A percentile compares a stretch with the other conserved stretches of the same genome.
phyloP scores from a whole-genome alignment of 23 red algal genomes.

The Gracilaria domingensis region DNA sequence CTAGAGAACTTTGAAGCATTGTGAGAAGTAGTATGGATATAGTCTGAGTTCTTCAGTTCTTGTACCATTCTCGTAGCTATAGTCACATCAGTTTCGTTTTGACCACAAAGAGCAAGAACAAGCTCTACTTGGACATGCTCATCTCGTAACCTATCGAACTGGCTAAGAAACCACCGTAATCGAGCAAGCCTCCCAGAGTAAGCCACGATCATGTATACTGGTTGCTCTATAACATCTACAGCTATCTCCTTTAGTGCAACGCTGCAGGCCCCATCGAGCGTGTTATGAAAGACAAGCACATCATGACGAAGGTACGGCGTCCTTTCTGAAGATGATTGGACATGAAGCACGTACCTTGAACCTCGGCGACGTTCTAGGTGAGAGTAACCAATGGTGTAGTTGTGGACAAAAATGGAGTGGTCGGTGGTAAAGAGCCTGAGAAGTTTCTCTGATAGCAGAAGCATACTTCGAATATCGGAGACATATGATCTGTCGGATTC shows the following conservation, averaged over 20 bases:
- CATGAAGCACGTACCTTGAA: constrained; percentile 44
- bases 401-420: constrained; percentile 26
- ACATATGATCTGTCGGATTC: neutral
- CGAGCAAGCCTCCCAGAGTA: constrained; percentile 37
- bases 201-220: constrained; percentile 40
- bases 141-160: constrained; percentile 36
- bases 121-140: neutral
- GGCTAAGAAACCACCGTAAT: constrained; percentile 54
- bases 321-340: constrained; percentile 23
- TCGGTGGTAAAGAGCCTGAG: constrained; percentile 30
- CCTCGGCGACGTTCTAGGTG: constrained; percentile 34
- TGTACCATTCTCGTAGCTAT: neutral
- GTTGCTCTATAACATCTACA: neutral
- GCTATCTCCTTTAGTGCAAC: neutral
- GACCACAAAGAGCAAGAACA: constrained; percentile 40
- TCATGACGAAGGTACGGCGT: constrained; percentile 3
- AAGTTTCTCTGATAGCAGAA: constrained; percentile 9
- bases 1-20: constrained; percentile 52
- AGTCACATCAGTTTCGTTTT: constrained; percentile 18
- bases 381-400: constrained; percentile 53
- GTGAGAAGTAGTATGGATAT: constrained; percentile 12
- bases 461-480: constrained; percentile 19
- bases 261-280: constrained; percentile 39
- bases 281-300: constrained; percentile 39
- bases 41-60: neutral